A percentile compares a stretch with the other conserved stretches of the same genome.
Conservation (phyloP, 441 rosid species). For the Breynia disticha region DNA sequence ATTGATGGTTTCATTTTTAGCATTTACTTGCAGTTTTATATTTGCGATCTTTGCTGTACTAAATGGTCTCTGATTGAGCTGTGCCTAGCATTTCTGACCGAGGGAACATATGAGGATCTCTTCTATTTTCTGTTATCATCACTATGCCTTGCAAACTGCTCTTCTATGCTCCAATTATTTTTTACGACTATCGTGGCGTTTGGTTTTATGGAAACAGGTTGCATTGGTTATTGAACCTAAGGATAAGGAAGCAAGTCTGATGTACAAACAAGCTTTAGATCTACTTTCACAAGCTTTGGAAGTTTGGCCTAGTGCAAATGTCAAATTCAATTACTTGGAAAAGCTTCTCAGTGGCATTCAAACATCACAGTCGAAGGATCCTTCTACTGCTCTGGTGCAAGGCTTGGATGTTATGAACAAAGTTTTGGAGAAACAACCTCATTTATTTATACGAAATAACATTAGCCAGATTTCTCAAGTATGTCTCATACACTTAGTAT, state of each 20-base stretch:
- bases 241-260: conserved; percentile 85
- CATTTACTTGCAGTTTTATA: too few species aligned
- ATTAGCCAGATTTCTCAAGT: conserved; percentile 90
- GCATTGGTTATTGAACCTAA: conserved; percentile 97
- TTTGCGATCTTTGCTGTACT: too few species aligned
- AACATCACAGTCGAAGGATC: conserved; percentile 90
- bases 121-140: too few species aligned
- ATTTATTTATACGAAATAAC: conserved; percentile 83
- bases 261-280: conserved; percentile 92
- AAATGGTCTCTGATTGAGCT: too few species aligned
- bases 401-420: conserved; percentile 99
- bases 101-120: too few species aligned
- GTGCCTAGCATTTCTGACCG: too few species aligned
- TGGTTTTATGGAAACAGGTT: conserved; percentile 46
- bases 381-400: conserved; percentile 89
- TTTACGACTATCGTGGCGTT: not conserved
- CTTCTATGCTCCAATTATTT: not conserved
- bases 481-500: conserved; percentile 18
- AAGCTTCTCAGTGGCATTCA: conserved; percentile 80
- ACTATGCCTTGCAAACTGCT: too few species aligned
- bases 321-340: conserved; percentile 88
- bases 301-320: conserved; percentile 98
- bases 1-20: too few species aligned
- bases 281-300: conserved; percentile 94
- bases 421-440: conserved; percentile 96